Conservation (phyloP, 2,329 filamentous ascomycete genomes). For the Chalara sp. region DNA sequence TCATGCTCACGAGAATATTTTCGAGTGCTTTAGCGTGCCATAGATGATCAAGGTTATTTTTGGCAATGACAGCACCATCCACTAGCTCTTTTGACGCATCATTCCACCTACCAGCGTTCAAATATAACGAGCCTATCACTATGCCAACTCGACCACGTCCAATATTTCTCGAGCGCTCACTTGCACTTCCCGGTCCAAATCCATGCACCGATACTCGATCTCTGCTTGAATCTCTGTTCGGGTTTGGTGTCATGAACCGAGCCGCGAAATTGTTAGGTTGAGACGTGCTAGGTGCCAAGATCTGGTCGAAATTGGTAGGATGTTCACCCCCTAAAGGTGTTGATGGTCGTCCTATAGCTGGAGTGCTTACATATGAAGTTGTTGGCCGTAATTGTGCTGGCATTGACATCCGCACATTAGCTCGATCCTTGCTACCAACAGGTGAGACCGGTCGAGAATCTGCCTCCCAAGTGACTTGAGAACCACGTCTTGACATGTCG, state of each 20-base stretch:
- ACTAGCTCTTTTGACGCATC: slow-evolving; percentile 80
- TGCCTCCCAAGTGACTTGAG: slow-evolving; percentile 43
- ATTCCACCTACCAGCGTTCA: slow-evolving; percentile 83
- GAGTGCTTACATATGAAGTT: slow-evolving; percentile 24
- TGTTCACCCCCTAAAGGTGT: slow-evolving; percentile 24
- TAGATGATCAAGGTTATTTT: slow-evolving; percentile 80
- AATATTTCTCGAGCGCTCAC: slow-evolving; percentile 72
- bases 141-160: slow-evolving; percentile 75
- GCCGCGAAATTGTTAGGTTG: slow-evolving; percentile 13
- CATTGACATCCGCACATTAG: slow-evolving; percentile 73
- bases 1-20: slow-evolving; percentile 71
- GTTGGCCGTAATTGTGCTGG: slow-evolving; percentile 44
- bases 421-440: slow-evolving; percentile 48
- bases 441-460: slow-evolving; percentile 46
- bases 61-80: slow-evolving; percentile 71
- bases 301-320: slow-evolving; percentile 21
- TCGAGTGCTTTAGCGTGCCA: slow-evolving; percentile 97
- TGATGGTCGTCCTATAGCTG: slow-evolving; percentile 27
- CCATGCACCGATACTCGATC: slow-evolving; percentile 61
- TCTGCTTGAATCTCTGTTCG: slow-evolving; percentile 18
- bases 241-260: slow-evolving; percentile 15
- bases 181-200: slow-evolving; percentile 63
- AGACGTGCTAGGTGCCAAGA: slow-evolving; percentile 13
- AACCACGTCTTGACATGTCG: slow-evolving; percentile 43
- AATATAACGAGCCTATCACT: slow-evolving; percentile 76